Percentiles rank a stretch among this genome's conserved stretches.
phyloP scores from a whole-genome alignment of 768 basidiomycete species.

The Suillus alpinus region DNA sequence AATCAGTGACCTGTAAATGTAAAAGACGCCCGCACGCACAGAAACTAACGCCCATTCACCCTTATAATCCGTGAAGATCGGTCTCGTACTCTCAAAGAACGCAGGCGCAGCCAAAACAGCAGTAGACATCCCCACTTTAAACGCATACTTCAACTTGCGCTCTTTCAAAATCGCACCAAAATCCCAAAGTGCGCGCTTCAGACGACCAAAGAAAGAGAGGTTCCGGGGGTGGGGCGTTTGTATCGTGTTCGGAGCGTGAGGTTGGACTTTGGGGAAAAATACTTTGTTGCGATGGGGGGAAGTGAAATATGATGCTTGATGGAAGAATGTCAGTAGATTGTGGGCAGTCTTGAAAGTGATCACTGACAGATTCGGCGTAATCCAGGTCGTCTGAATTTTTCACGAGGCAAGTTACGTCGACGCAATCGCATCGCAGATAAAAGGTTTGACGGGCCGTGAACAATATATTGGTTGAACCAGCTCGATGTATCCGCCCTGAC shows the following conservation, averaged over 20 bases:
- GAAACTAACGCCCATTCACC: constrained; percentile 98
- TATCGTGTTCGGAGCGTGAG: constrained; percentile 83
- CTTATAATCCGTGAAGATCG: constrained; percentile 74
- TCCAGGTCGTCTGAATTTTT: constrained; percentile 18
- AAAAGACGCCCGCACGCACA: constrained; percentile 38
- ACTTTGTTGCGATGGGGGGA: constrained; percentile 51
- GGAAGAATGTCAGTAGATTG: constrained; percentile 3
- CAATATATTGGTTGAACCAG: constrained; percentile 40
- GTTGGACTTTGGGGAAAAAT: constrained; percentile 76
- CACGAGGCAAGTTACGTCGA: constrained; percentile 9
- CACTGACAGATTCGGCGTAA: constrained; percentile 44
- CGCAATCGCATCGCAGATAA: constrained; percentile 21
- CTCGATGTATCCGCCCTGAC: constrained; percentile 33
- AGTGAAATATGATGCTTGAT: constrained; percentile 52
- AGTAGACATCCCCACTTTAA: constrained; percentile 84
- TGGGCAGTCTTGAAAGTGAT: neutral
- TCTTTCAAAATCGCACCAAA: constrained; percentile 63
- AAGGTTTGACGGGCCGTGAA: constrained; percentile 21
- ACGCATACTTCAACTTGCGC: constrained; percentile 79
- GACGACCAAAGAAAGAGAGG: constrained; percentile 56
- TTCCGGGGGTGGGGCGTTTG: constrained; percentile 69
- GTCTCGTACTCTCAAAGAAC: constrained; percentile 77
- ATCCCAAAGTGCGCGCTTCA: constrained; percentile 73
- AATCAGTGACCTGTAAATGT: constrained; percentile 12
- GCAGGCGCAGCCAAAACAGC: constrained; percentile 85